Percentiles rank a stretch among this genome's conserved stretches.
Conservation (phyloP, 768 basidiomycete species). For the Cystobasidium ongulense region DNA sequence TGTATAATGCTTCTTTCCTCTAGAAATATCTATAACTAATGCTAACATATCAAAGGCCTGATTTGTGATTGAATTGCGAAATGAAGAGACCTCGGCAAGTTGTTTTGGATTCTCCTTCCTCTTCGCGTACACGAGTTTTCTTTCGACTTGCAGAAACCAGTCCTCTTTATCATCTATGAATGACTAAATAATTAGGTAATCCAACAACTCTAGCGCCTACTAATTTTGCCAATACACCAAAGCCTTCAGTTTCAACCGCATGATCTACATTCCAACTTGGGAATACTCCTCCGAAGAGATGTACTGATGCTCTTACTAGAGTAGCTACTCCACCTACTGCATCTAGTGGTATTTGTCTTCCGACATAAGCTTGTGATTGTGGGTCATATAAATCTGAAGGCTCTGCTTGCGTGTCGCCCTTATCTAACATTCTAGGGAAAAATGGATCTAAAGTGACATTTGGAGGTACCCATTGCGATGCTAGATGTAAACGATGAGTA, state of each 20-base stretch:
- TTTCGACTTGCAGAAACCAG: not conserved
- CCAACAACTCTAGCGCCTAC: conserved; percentile 27
- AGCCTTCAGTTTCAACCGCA: conserved; percentile 34
- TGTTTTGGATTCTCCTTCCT: too few species aligned
- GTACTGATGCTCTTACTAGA: conserved; percentile 26
- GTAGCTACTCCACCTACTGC: conserved; percentile 32
- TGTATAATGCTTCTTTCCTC: too few species aligned
- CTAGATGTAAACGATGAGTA: conserved; percentile 36
- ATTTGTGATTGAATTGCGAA: too few species aligned
- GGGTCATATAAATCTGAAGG: conserved; percentile 20
- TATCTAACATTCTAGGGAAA: not conserved
- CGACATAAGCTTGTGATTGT: conserved; percentile 8
- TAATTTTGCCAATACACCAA: conserved; percentile 33
- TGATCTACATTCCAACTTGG: conserved; percentile 29
- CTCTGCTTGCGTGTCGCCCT: not conserved
- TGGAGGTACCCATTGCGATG: conserved; percentile 17
- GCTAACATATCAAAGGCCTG: too few species aligned
- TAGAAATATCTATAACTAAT: too few species aligned
- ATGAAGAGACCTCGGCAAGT: too few species aligned
- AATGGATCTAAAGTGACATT: not conserved
- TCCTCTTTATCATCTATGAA: not conserved
- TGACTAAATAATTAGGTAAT: conserved; percentile 30
- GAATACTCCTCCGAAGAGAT: conserved; percentile 29
- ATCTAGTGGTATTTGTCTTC: conserved; percentile 10
- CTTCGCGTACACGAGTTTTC: not conserved